Evolutionary conservation across 1,284 basidiomycete species (phyloP).

Genomic region (Cutaneotrichosporon spelunceum): DNA sequence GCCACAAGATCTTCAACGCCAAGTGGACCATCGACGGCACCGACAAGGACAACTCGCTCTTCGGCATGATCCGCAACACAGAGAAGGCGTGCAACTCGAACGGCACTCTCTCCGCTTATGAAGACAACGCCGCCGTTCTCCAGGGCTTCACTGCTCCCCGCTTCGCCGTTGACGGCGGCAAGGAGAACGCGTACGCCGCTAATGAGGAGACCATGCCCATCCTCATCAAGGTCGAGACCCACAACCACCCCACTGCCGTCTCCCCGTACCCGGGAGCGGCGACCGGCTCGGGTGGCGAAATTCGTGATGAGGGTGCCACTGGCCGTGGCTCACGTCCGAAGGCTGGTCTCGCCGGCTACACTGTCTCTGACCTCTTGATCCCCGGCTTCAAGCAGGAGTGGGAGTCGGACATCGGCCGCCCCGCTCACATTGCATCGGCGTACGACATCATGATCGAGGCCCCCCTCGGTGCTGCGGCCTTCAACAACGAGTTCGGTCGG

Average conservation of each 20-base stretch:
- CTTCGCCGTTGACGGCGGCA: slow-evolving; percentile 60
- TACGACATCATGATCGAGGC: slow-evolving; percentile 97
- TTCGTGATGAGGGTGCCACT: slow-evolving; percentile 95
- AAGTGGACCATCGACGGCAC: slow-evolving; percentile 84
- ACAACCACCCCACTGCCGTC: slow-evolving; percentile 98
- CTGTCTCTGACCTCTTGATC: slow-evolving; percentile 89
- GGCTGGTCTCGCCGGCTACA: slow-evolving; percentile 90
- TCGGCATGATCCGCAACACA: slow-evolving; percentile 98
- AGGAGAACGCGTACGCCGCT: slow-evolving; percentile 58
- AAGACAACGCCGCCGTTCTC: slow-evolving; percentile 96
- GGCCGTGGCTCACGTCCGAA: slow-evolving; percentile 95
- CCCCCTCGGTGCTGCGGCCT: slow-evolving; percentile 88
- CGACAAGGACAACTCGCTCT: slow-evolving; percentile 72
- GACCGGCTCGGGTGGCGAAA: slow-evolving; percentile 96
- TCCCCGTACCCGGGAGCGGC: slow-evolving; percentile 97
- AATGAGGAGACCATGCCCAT: slow-evolving; percentile 72
- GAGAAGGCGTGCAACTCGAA: slow-evolving; percentile 66
- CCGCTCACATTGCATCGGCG: slow-evolving; percentile 85
- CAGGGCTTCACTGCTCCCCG: slow-evolving; percentile 73
- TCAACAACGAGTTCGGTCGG: slow-evolving; percentile 98
- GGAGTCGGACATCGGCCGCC: slow-evolving; percentile 83
- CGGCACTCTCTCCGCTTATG: slow-evolving; percentile 93
- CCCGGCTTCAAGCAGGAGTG: slow-evolving; percentile 84
- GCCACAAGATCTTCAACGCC: slow-evolving; percentile 99
- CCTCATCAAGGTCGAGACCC: slow-evolving; percentile 97